Conservation (phyloP, 768 basidiomycete species). For the Lyophyllum semitale region DNA sequence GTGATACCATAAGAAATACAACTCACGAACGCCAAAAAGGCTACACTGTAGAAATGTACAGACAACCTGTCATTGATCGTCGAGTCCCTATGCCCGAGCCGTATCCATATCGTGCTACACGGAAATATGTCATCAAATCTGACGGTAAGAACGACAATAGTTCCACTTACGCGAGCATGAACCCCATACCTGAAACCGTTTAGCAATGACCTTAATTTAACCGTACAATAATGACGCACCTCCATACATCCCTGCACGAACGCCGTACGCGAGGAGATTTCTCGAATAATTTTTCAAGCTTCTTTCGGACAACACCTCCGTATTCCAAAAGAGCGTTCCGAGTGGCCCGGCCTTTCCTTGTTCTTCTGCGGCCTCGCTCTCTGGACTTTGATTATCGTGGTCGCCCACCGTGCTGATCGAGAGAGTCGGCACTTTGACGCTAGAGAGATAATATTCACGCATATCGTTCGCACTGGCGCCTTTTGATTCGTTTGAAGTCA, state of each 20-base stretch:
- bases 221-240: constrained; percentile 24
- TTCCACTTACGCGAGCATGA: constrained; percentile 41
- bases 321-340: constrained; percentile 39
- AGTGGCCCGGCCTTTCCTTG: constrained; percentile 30
- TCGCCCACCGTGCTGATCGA: neutral
- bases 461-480: constrained; percentile 27
- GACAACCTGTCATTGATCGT: constrained; percentile 51
- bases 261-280: constrained; percentile 60
- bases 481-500: constrained; percentile 16
- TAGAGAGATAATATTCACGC: constrained; percentile 35
- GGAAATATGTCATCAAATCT: constrained; percentile 25
- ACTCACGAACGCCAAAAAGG: constrained; percentile 52
- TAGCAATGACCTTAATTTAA: neutral
- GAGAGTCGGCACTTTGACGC: neutral
- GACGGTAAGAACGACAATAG: neutral
- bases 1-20: neutral
- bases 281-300: constrained; percentile 50
- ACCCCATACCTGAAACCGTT: constrained; percentile 37
- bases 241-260: constrained; percentile 57
- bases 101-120: constrained; percentile 54
- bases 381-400: neutral
- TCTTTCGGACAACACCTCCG: constrained; percentile 48
- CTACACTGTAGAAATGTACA: constrained; percentile 59
- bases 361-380: constrained; percentile 2
- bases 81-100: constrained; percentile 37